Percentiles rank a stretch among this genome's conserved stretches.
Evolutionary conservation across 148 eudicot species (phyloP).

Genomic region (Nepenthes mirabilis): DNA sequence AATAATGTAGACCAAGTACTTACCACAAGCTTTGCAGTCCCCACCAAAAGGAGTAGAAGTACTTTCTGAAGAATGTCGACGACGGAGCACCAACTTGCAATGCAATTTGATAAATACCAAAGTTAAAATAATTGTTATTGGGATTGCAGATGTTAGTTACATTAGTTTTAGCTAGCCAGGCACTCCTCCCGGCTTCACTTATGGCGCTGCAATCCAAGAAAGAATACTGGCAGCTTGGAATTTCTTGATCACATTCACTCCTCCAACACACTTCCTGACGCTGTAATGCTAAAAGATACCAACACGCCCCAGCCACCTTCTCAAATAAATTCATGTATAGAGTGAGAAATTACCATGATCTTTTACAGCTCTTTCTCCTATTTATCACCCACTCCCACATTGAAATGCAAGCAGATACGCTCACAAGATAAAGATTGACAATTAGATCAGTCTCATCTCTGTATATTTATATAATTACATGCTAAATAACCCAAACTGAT

Average conservation of each 20-base stretch:
- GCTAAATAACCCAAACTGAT: too few species aligned
- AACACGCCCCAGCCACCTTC: conserved; percentile 35
- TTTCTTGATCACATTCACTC: conserved; percentile 21
- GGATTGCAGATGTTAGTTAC: conserved; percentile 25
- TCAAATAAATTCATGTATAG: neutral
- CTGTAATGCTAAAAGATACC: conserved; percentile 42
- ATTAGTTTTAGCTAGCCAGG: conserved; percentile 29
- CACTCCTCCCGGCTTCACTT: conserved; percentile 10
- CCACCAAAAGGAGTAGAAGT: conserved; percentile 47
- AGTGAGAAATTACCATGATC: too few species aligned
- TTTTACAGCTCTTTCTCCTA: too few species aligned
- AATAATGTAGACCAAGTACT: neutral
- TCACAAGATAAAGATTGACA: too few species aligned
- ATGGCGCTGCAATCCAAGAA: conserved; percentile 29
- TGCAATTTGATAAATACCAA: conserved; percentile 27
- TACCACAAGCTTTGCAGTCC: conserved; percentile 47
- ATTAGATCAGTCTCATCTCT: too few species aligned
- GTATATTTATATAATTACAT: too few species aligned
- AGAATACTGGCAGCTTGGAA: conserved; percentile 13
- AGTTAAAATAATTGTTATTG: conserved; percentile 12
- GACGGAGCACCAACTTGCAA: conserved; percentile 24
- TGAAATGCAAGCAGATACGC: too few species aligned
- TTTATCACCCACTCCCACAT: too few species aligned
- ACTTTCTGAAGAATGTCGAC: conserved; percentile 31
- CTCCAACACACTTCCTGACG: conserved; percentile 46